Percentiles rank a stretch among this genome's conserved stretches.
Evolutionary conservation across 495 filamentous ascomycete genomes (phyloP).

Genomic region (Podospora pseudoanserina): DNA sequence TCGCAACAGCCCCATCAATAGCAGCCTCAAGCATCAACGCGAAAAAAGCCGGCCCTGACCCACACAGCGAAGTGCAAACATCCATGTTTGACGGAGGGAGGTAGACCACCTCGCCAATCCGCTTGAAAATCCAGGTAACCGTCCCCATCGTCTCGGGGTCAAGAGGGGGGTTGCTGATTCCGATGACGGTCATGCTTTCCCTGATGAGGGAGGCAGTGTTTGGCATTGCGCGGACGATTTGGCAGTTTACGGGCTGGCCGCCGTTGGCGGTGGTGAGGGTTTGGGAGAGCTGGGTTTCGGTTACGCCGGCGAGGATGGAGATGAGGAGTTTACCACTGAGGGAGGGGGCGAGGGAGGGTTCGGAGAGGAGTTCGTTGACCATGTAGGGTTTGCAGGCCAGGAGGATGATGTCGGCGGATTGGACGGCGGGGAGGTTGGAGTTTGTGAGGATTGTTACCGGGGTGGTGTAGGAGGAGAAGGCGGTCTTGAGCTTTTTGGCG

Average conservation of each 20-base stretch:
- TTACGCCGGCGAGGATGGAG: slow-evolving; percentile 79
- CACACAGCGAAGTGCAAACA: slow-evolving; percentile 68
- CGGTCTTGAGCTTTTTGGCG: slow-evolving; percentile 58
- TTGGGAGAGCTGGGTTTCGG: slow-evolving; percentile 57
- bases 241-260: slow-evolving; percentile 42
- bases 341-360: slow-evolving; percentile 63
- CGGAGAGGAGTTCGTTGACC: slow-evolving; percentile 59
- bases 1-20: slow-evolving; percentile 74
- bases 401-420: slow-evolving; percentile 61
- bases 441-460: slow-evolving; percentile 43
- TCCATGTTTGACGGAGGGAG: slow-evolving; percentile 68
- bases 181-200: slow-evolving; percentile 79
- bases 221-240: slow-evolving; percentile 71
- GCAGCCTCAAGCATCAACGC: slow-evolving; percentile 73
- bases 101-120: slow-evolving; percentile 63
- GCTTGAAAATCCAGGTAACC: slow-evolving; percentile 72
- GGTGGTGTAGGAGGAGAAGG: slow-evolving; percentile 50
- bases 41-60: slow-evolving; percentile 75
- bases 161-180: slow-evolving; percentile 54
- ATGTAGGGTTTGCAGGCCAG: slow-evolving; percentile 78
- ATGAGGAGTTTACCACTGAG: slow-evolving; percentile 77
- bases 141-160: slow-evolving; percentile 50
- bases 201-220: slow-evolving; percentile 69
- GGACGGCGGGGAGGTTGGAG: slow-evolving; percentile 57
- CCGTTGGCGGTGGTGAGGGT: slow-evolving; percentile 51